A percentile compares a stretch with the other conserved stretches of the same genome.
Evolutionary conservation across 2,329 filamentous ascomycete species (phyloP).

Genomic region (Cladosporium cucumerinum): DNA sequence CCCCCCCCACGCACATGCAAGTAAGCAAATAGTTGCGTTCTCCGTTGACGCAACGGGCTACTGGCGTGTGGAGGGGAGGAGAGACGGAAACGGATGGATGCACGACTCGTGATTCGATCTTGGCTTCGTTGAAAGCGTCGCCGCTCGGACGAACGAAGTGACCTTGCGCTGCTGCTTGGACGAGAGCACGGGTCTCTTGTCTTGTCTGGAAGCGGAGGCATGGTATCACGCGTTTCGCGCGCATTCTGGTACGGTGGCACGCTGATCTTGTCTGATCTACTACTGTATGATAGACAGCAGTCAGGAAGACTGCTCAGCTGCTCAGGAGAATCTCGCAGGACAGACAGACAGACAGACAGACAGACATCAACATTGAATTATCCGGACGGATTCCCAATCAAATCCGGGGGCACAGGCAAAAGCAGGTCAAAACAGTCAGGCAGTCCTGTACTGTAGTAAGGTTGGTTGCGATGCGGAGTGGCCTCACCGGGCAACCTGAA

Average conservation of each 20-base stretch:
- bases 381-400: neutral
- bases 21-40: neutral
- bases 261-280: neutral
- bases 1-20: neutral
- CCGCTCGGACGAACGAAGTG: neutral
- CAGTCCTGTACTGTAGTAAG: no score
- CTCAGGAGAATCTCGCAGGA: neutral
- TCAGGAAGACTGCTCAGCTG: neutral
- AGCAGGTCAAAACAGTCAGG: neutral
- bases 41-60: neutral
- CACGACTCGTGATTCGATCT: slow-evolving; percentile 2
- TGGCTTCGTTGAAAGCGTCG: slow-evolving; percentile 1
- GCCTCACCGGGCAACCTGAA: slow-evolving; percentile 4
- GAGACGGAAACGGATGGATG: neutral
- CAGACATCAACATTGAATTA: neutral
- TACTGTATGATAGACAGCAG: neutral
- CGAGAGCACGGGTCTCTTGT: slow-evolving; percentile 1
- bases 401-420: neutral
- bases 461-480: slow-evolving; percentile 8
- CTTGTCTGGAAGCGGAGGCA: neutral
- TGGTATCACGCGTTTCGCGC: neutral
- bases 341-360: no score
- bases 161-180: neutral
- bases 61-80: slow-evolving; percentile 4
- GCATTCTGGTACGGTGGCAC: neutral